Base-by-base conservation (phyloP, 2,329 filamentous ascomycete species). In the Magnaporthiopsis poae region DNA sequence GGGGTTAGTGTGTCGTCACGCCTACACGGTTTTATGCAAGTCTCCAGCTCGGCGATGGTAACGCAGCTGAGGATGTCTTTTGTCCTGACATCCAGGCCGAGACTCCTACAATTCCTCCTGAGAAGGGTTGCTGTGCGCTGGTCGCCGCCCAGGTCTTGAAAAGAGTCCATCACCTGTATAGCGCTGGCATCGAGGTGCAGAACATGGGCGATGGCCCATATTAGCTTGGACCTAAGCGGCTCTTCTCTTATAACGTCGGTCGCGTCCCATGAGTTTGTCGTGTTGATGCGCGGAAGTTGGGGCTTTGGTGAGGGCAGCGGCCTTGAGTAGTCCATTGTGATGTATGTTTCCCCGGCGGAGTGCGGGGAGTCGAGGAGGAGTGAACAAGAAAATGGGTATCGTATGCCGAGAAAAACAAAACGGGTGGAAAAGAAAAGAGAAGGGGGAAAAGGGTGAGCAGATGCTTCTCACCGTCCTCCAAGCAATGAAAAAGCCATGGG, bases 21-120 rank as follows among this genome's bases (percentile, higher is more conserved):
- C n/a, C 70, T 68, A 65, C 70, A 72, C 15, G 78, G 77, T 15
- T 72, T 75, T 33, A 80, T 73, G 68, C 76, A 75, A 1, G 77
- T 79, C 71, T 82, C 79, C 29, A 81, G 73, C 69, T 82, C 80
- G 65, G 79, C 77, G 60, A 82, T 72, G 3, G 77, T 82, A 63
- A 74, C 74, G 71, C 79, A 81, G 59, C 72, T 74, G 66, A 81
- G 73, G 63, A 81, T 78, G 66, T 82, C 80, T 63, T 75, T 73
- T 2, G 75, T 73, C 56, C 72, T 74, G 4, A 79, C 70, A 3
- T 72, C 71, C 62, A 79, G 71, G 35, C 77, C 77, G n/a, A 75
- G 71, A 62, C 70, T 71, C 71, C 76, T 72, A 66, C 77, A 80
- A n/a, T 69, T 73, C 56, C 71, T 73, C 46, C 74, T 71, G 15